These are phyloP conservation scores for Gynandropsis gynandra DNA, from an alignment of 345 rosid species.

Conservation along the genomic window DNA sequence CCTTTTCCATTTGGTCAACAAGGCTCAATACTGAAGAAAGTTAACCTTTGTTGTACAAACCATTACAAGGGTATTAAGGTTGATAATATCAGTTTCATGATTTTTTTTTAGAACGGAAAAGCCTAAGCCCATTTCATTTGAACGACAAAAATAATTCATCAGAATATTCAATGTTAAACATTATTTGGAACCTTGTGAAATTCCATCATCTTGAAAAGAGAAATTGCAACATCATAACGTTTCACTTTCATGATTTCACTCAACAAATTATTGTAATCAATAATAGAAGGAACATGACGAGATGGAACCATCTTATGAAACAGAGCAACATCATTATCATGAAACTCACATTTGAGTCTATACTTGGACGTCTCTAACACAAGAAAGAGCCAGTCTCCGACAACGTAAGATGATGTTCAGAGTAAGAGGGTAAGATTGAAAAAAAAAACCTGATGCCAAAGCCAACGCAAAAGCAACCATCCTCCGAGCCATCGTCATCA, in stretches of 20 bases:
- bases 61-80: constrained; percentile 11
- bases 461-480: too few species aligned
- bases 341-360: too few species aligned
- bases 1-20: constrained; percentile 1
- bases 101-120: constrained; percentile 12
- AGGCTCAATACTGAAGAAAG: background rate
- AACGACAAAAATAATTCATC: constrained; percentile 8
- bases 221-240: background rate
- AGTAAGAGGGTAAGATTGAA: too few species aligned
- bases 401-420: too few species aligned
- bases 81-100: constrained; percentile 9
- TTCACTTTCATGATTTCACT: background rate
- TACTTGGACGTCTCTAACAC: too few species aligned
- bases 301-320: too few species aligned
- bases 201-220: constrained; percentile 3
- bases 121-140: background rate
- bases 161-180: constrained; percentile 2
- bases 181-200: background rate
- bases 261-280: background rate
- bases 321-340: too few species aligned
- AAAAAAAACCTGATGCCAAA: too few species aligned
- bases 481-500: too few species aligned
- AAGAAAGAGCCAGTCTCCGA: too few species aligned
- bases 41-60: constrained; percentile 11
- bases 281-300: too few species aligned